Base-by-base conservation (phyloP, 768 basidiomycete species). In the Chalciporus sphaerocephalus region DNA sequence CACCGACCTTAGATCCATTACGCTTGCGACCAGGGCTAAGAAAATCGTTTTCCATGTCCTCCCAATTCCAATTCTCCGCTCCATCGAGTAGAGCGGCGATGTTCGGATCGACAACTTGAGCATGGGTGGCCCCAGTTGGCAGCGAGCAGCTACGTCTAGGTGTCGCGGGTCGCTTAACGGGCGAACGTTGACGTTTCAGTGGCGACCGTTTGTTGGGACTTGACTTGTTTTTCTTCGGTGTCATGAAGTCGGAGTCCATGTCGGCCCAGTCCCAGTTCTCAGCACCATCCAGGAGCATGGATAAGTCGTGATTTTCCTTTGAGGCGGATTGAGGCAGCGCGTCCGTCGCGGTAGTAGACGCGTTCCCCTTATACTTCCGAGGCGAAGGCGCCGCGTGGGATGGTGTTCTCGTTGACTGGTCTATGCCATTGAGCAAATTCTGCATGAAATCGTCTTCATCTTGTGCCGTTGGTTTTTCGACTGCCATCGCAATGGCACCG, bases 181-280 rank as follows among this genome's bases (percentile, higher is more conserved):
- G 62, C 10, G 55, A 64, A 8, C 40, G 45, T 20, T 25, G 42
- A 23, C 25, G 50, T 22, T 52, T 51, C 37, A 22, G 33, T 1
- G 57, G 55, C 2, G 58, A 58, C 10, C 46, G 47, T 44, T 59
- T 58, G 30, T 40, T 60, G 53, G 53, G 56, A 38, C 65, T 67
- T 10, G 53, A 52, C 2, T 58, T 59, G 24, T 70, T 68, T 45
- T 78, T 82, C 46, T 70, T 74, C 3, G 81, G 80, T 2, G 74
- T 75, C 34, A 76, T 48, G 23, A 73, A 71, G 48, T 79, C 76
- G 0, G 67, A 60, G 40, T 72, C 68, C 70, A 76, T 75, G 48
- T 80, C 78, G 24, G 76, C 70, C 77, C 83, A 80, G 52, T 88
- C 82, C 81, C 85, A 85, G 28, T 74, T 69, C 55, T 84, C 85